These are phyloP conservation scores for Myrmaecium sp. DNA, from an alignment of 2,329 filamentous ascomycete genomes.

Conservation along the genomic window DNA sequence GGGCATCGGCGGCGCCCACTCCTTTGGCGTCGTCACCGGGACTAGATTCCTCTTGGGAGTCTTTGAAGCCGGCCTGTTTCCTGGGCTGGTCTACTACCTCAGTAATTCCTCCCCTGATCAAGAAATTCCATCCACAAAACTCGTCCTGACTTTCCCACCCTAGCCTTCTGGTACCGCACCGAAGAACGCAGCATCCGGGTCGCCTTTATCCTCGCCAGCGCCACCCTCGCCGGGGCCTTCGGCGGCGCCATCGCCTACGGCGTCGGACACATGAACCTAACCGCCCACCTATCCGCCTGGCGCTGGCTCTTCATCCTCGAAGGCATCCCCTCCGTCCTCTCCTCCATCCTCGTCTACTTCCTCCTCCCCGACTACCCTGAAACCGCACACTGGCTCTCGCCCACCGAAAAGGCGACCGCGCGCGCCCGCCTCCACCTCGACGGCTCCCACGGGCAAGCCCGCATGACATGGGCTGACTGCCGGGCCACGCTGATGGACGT, in stretches of 20 bases:
- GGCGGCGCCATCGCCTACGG: slow-evolving; percentile 39
- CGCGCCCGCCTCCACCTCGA: slow-evolving; percentile 24
- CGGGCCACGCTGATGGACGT: slow-evolving; percentile 32
- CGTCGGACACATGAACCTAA: slow-evolving; percentile 23
- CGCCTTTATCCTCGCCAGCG: slow-evolving; percentile 36
- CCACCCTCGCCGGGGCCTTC: slow-evolving; percentile 36
- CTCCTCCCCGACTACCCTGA: slow-evolving; percentile 33
- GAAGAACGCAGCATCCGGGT: slow-evolving; percentile 42
- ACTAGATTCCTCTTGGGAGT: slow-evolving; percentile 24
- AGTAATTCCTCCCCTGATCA: slow-evolving; percentile 13
- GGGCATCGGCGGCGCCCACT: slow-evolving; percentile 26
- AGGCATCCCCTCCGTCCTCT: slow-evolving; percentile 21
- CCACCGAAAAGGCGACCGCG: slow-evolving; percentile 27
- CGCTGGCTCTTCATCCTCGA: slow-evolving; percentile 27
- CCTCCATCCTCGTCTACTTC: slow-evolving; percentile 26
- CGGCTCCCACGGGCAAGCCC: slow-evolving; percentile 23
- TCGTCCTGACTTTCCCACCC: not conserved
- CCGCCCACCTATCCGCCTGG: slow-evolving; percentile 17
- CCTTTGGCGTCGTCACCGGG: slow-evolving; percentile 24
- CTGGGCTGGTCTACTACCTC: slow-evolving; percentile 28
- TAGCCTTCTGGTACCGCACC: slow-evolving; percentile 36
- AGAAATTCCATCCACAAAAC: no score
- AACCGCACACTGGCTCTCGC: slow-evolving; percentile 27
- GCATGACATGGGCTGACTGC: slow-evolving; percentile 32
- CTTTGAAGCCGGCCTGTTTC: slow-evolving; percentile 11